phyloP scores from a whole-genome alignment of 208 protist species.

The Borovskyia barvae region DNA sequence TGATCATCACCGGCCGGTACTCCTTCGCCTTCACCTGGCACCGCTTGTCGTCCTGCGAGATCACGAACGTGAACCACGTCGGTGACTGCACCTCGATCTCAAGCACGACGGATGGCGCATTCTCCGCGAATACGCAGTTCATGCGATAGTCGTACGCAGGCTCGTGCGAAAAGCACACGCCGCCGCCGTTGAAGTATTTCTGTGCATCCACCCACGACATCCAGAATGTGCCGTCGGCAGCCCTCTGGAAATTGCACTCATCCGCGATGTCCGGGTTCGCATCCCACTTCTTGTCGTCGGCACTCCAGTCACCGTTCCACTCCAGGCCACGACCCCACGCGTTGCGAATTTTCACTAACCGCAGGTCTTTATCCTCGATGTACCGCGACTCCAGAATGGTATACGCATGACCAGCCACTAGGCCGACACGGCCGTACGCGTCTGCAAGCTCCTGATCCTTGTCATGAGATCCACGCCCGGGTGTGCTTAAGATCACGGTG shows the following conservation, averaged over 20 bases:
- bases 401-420: constrained; percentile 68
- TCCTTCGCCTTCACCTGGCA: constrained; percentile 32
- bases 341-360: constrained; percentile 75
- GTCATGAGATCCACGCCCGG: constrained; percentile 37
- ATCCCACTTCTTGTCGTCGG: constrained; percentile 71
- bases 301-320: constrained; percentile 80
- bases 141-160: constrained; percentile 78
- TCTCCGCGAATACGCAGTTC: constrained; percentile 62
- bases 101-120: constrained; percentile 63
- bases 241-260: constrained; percentile 59
- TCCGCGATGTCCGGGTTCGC: constrained; percentile 69
- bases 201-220: constrained; percentile 71
- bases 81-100: constrained; percentile 61
- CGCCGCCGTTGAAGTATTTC: constrained; percentile 86
- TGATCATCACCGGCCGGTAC: constrained; percentile 85
- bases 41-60: constrained; percentile 79
- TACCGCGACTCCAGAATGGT: constrained; percentile 60
- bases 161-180: constrained; percentile 69
- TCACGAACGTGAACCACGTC: constrained; percentile 64
- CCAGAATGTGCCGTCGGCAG: constrained; percentile 74
- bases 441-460: constrained; percentile 24
- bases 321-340: constrained; percentile 55
- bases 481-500: constrained; percentile 76
- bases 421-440: constrained; percentile 54
- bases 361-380: constrained; percentile 44